Conservation (phyloP, 768 basidiomycete species). For the Panus rudis region DNA sequence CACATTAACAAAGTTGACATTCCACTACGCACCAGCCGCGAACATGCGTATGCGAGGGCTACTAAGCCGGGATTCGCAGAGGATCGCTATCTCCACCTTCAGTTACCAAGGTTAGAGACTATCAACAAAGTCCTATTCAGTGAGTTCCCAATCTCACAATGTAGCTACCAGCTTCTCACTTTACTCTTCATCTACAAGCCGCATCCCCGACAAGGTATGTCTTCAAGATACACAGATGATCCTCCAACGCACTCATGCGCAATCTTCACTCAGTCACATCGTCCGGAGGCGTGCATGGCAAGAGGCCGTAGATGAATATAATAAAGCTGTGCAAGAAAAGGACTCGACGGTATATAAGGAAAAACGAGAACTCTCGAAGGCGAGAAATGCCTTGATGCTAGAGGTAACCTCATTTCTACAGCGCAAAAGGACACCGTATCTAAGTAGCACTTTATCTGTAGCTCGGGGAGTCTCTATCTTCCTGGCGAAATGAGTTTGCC, state of each 20-base stretch:
- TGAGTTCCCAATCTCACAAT: background rate
- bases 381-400: background rate
- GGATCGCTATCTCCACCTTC: background rate
- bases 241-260: background rate
- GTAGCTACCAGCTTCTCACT: background rate
- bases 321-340: slow-evolving; percentile 7
- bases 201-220: too few species aligned
- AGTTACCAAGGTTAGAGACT: background rate
- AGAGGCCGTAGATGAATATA: slow-evolving; percentile 16
- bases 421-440: background rate
- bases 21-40: background rate
- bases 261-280: background rate
- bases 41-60: background rate
- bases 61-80: background rate
- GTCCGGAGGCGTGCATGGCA: slow-evolving; percentile 9
- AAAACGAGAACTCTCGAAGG: background rate
- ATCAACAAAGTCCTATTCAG: background rate
- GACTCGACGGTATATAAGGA: slow-evolving; percentile 7
- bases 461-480: too few species aligned
- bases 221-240: background rate
- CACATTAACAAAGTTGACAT: background rate
- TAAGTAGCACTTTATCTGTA: too few species aligned
- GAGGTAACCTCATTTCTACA: background rate
- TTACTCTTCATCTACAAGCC: too few species aligned
- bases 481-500: too few species aligned